Evolutionary conservation across 805 yeast genomes (phyloP), one percentile per base, ranked within the genome.

Genomic region (Candida schatavii): DNA sequence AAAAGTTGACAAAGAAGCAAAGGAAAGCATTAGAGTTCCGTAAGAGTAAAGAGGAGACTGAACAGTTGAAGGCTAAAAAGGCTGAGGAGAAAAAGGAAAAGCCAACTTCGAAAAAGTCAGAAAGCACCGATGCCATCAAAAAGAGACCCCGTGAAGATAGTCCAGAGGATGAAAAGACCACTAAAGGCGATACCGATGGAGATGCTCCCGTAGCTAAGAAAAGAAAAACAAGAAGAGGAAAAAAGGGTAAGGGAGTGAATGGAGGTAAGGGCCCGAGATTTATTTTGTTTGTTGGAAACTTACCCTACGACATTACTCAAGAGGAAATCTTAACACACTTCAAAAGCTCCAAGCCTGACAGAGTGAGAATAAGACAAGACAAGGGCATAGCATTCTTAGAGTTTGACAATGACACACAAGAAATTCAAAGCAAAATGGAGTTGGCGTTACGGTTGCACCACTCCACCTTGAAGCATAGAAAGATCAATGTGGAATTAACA

Each of bases 361-460:
- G 77, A 46, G 71, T 93, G 40, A 80, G 99, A 58, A 66, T 88
- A 35, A 78, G 99, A 59, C 69, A 69, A 13, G 95, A 86, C 38
- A 88, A 88, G 64, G 97, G 97, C 11, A 89, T 90, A 56, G 97
- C 96, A 9, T 90, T 90, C 56, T 60, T 90, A 47, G 99, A 93
- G 61, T 93, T 89, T 54, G 82, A 68, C 46, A 68, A 64, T 42
- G 77, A 71, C 39, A 65, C 72, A 31, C 68, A 65, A 15, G 86
- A 83, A 46, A 87, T 90, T 31, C 85, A 85, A 52, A 77, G 80
- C 46, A 78, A 83, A 46, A 83, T 93, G 82, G 96, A 88, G 54
- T 73, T 78, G 35, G 97, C 97, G 0, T 71, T 93, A 52, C 72
- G 84, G 48, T 77, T 86, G 72, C 97, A 93, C 62, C 96, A 88